Evolutionary conservation across 441 rosid species (phyloP).

Genomic region (Populus hybrid): DNA sequence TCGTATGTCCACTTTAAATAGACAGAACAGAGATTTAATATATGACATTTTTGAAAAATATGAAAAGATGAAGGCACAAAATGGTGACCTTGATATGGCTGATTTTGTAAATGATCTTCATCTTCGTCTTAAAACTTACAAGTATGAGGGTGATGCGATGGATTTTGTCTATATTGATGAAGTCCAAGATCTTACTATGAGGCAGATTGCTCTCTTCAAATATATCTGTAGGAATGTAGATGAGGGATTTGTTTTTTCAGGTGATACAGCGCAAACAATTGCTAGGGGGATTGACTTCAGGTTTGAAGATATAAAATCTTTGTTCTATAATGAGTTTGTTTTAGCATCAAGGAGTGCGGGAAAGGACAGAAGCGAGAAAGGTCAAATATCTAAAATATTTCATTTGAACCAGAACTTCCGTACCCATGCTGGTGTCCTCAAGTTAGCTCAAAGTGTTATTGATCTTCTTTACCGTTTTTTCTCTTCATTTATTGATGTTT

Average conservation of each 20-base stretch:
- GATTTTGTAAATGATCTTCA: conserved; percentile 58
- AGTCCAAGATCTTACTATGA: conserved; percentile 65
- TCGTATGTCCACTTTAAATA: conserved; percentile 33
- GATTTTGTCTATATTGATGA: conserved; percentile 59
- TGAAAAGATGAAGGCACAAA: conserved; percentile 43
- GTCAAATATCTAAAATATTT: conserved; percentile 37
- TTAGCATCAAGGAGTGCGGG: conserved; percentile 17
- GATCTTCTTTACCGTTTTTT: conserved; percentile 49
- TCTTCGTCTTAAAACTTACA: conserved; percentile 26
- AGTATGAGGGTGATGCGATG: conserved; percentile 28
- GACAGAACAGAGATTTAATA: conserved; percentile 26
- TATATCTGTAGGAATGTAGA: conserved; percentile 37
- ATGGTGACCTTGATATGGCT: conserved; percentile 50
- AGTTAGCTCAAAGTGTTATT: conserved; percentile 48
- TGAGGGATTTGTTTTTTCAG: conserved; percentile 52
- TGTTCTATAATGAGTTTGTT: conserved; percentile 43
- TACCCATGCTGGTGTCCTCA: conserved; percentile 53
- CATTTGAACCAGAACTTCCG: conserved; percentile 57
- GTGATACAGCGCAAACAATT: conserved; percentile 54
- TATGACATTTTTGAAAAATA: conserved; percentile 41
- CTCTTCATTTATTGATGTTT: conserved; percentile 32
- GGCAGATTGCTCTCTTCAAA: conserved; percentile 51
- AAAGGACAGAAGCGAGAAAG: conserved; percentile 27
- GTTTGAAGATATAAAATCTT: conserved; percentile 29
- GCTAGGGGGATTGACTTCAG: conserved; percentile 36